Evolutionary conservation across 2,329 filamentous ascomycete species (phyloP).

Genomic region (Aspergillus floridensis): DNA sequence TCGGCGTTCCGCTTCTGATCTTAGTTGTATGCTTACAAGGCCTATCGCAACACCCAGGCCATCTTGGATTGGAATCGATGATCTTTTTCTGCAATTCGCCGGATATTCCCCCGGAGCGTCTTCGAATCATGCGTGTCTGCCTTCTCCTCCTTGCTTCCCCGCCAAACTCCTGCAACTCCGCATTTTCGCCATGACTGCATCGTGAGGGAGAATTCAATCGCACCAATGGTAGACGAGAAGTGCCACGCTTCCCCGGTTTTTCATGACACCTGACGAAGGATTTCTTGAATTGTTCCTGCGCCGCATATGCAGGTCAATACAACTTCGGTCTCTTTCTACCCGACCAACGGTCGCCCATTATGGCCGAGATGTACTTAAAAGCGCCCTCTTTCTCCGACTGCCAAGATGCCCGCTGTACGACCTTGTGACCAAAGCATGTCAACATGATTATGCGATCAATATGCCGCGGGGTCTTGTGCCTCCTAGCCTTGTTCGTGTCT

Average conservation of each 20-base stretch:
- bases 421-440: neutral
- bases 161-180: constrained; percentile 12
- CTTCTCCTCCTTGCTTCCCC: neutral
- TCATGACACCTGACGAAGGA: neutral
- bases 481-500: constrained; percentile 10
- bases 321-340: constrained; percentile 12
- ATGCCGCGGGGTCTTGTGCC: neutral
- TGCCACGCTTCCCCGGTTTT: neutral
- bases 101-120: neutral
- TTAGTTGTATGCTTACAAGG: neutral
- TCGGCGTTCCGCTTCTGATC: neutral
- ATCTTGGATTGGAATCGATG: neutral
- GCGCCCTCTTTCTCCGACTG: neutral
- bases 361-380: neutral
- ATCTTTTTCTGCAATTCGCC: neutral
- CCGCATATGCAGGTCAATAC: neutral
- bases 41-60: neutral
- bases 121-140: neutral
- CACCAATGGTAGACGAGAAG: constrained; percentile 24
- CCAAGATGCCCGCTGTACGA: neutral
- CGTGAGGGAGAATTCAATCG: constrained; percentile 19
- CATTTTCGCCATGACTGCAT: neutral
- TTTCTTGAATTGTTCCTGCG: neutral
- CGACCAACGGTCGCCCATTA: neutral
- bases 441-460: neutral